Conservation (phyloP, 2,329 filamentous ascomycete species). For the Westerdykella sp. region DNA sequence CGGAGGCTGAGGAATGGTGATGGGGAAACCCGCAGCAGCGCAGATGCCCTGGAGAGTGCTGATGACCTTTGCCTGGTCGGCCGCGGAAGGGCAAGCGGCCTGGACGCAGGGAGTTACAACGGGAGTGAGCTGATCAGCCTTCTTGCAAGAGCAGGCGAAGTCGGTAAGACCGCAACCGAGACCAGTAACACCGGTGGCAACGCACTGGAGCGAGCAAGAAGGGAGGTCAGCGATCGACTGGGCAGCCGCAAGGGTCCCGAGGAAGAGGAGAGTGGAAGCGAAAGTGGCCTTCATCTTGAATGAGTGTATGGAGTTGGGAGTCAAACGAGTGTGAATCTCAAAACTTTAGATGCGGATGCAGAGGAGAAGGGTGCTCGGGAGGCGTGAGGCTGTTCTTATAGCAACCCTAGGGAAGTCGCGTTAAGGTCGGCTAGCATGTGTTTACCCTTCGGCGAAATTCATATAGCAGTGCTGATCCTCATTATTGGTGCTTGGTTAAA, state of each 20-base stretch:
- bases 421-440: not conserved
- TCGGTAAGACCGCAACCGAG: slow-evolving; percentile 39
- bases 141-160: slow-evolving; percentile 44
- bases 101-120: slow-evolving; percentile 41
- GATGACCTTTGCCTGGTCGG: slow-evolving; percentile 32
- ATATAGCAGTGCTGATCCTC: too few relatives aligned
- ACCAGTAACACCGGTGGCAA: slow-evolving; percentile 18
- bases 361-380: not conserved
- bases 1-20: slow-evolving; percentile 8
- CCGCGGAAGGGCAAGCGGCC: slow-evolving; percentile 28
- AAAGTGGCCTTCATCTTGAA: slow-evolving; percentile 22
- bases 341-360: not conserved
- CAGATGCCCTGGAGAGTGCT: slow-evolving; percentile 20
- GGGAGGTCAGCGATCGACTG: slow-evolving; percentile 39
- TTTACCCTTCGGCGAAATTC: not conserved
- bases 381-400: not conserved
- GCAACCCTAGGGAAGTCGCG: not conserved
- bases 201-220: slow-evolving; percentile 35
- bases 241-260: slow-evolving; percentile 35
- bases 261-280: slow-evolving; percentile 25
- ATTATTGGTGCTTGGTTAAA: too few relatives aligned
- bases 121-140: slow-evolving; percentile 33
- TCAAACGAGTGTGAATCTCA: not conserved
- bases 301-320: not conserved
- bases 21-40: slow-evolving; percentile 18